These are phyloP conservation scores for Russula lepida DNA, from an alignment of 768 basidiomycete species.

Conservation along the genomic window DNA sequence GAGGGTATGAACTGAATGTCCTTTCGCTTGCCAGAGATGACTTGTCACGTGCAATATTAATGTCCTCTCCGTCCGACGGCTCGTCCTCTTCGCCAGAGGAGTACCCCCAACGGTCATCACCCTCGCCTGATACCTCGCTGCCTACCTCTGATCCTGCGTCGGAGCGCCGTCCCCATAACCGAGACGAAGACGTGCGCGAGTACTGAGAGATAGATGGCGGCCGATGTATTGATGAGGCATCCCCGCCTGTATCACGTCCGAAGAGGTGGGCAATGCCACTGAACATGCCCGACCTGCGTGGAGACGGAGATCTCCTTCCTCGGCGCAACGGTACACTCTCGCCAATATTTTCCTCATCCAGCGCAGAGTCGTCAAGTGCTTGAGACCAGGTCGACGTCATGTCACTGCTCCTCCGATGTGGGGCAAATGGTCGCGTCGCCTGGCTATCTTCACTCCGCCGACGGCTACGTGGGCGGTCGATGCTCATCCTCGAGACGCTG, in stretches of 20 bases:
- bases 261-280: slow-evolving; percentile 65
- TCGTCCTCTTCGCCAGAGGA: slow-evolving; percentile 77
- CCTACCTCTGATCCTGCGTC: slow-evolving; percentile 53
- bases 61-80: slow-evolving; percentile 34
- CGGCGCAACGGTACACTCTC: slow-evolving; percentile 8
- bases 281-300: slow-evolving; percentile 39
- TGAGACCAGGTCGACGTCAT: slow-evolving; percentile 3
- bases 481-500: slow-evolving; percentile 66
- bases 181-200: slow-evolving; percentile 45
- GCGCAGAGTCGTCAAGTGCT: slow-evolving; percentile 4
- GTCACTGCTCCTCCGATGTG: slow-evolving; percentile 11
- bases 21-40: slow-evolving; percentile 46
- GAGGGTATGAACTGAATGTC: slow-evolving; percentile 64
- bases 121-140: slow-evolving; percentile 40
- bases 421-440: neutral
- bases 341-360: slow-evolving; percentile 19
- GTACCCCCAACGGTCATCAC: slow-evolving; percentile 84
- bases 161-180: slow-evolving; percentile 44
- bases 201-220: slow-evolving; percentile 51
- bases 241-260: slow-evolving; percentile 27
- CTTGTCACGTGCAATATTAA: slow-evolving; percentile 30
- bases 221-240: slow-evolving; percentile 35
- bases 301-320: slow-evolving; percentile 23
- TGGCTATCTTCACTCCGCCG: slow-evolving; percentile 32
- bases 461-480: slow-evolving; percentile 35